phyloP scores from a whole-genome alignment of 2,329 filamentous ascomycete species.

The Penicillium concentricum region DNA sequence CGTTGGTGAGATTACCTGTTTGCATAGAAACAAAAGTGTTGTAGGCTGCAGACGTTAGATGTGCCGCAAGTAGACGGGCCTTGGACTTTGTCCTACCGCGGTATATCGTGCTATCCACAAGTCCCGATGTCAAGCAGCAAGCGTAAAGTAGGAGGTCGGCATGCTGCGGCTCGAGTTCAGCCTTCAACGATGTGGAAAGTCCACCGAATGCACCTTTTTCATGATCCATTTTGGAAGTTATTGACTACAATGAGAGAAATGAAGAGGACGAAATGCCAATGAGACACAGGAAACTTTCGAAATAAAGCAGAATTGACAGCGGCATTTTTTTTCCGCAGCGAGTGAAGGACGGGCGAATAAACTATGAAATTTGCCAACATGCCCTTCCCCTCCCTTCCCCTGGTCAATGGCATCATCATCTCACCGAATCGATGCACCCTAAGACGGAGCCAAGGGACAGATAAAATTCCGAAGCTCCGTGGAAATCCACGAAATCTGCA shows the following conservation, averaged over 20 bases:
- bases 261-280: not conserved
- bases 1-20: slow-evolving; percentile 17
- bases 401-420: not conserved
- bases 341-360: not conserved
- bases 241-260: not conserved
- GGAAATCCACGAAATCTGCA: not conserved
- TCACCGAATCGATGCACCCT: not conserved
- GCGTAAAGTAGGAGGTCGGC: slow-evolving; percentile 27
- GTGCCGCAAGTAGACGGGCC: not conserved
- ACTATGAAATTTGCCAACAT: not conserved
- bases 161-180: slow-evolving; percentile 24
- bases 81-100: slow-evolving; percentile 19
- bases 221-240: slow-evolving; percentile 1
- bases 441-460: slow-evolving; percentile 3
- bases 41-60: slow-evolving; percentile 32
- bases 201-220: slow-evolving; percentile 2
- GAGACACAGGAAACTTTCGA: not conserved
- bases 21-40: slow-evolving; percentile 48
- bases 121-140: slow-evolving; percentile 30
- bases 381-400: not conserved
- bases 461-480: not conserved
- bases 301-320: not conserved
- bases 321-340: not conserved
- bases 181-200: slow-evolving; percentile 16
- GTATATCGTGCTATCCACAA: slow-evolving; percentile 33